These are phyloP conservation scores for Collybia mongolica DNA, from an alignment of 768 basidiomycete species.

Conservation along the genomic window DNA sequence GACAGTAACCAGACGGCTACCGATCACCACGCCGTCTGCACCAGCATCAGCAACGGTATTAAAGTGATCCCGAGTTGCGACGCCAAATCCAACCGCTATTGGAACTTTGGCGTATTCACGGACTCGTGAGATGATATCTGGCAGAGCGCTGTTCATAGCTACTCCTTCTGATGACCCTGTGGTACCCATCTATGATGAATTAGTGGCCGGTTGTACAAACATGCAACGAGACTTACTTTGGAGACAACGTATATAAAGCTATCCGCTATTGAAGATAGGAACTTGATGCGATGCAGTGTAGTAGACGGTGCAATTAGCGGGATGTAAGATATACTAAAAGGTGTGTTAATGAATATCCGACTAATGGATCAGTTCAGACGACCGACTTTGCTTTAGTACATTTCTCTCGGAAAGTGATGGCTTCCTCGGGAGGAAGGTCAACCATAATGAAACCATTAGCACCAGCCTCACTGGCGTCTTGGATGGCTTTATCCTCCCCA, in stretches of 20 bases:
- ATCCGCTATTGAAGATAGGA: conserved; percentile 91
- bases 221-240: conserved; percentile 50
- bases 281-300: conserved; percentile 80
- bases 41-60: conserved; percentile 79
- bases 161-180: conserved; percentile 84
- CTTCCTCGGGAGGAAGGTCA: conserved; percentile 97
- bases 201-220: background rate
- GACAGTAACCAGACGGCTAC: conserved; percentile 77
- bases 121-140: conserved; percentile 80
- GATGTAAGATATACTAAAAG: conserved; percentile 82
- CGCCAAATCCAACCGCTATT: conserved; percentile 94
- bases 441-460: conserved; percentile 98
- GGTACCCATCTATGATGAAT: conserved; percentile 77
- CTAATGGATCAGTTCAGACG: background rate
- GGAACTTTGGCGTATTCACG: conserved; percentile 75
- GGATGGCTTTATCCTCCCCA: conserved; percentile 91
- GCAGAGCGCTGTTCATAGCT: conserved; percentile 71
- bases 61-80: conserved; percentile 88
- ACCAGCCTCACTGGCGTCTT: conserved; percentile 85
- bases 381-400: conserved; percentile 79
- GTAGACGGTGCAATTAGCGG: conserved; percentile 96
- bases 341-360: conserved; percentile 1
- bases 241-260: conserved; percentile 99
- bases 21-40: conserved; percentile 92
- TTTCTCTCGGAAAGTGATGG: conserved; percentile 84